Evolutionary conservation across 2,329 filamentous ascomycete species (phyloP).

Genomic region (Trichoderma endophyticum): DNA sequence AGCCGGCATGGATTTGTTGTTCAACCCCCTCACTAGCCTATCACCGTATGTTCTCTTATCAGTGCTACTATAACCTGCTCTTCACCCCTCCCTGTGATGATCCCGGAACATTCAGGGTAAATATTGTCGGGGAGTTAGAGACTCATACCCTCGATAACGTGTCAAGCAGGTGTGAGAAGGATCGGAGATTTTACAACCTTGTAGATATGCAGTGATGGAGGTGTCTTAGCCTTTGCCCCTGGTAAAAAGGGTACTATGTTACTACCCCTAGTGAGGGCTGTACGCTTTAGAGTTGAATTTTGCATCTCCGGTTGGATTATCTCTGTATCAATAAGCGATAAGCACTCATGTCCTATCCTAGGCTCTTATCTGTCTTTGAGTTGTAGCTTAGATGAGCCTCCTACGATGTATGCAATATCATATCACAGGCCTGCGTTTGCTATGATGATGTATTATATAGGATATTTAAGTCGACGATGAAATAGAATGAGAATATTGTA

Average conservation of each 20-base stretch:
- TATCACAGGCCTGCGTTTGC: too few species aligned
- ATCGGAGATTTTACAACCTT: background rate
- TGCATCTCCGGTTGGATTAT: constrained; percentile 1
- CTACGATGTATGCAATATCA: background rate
- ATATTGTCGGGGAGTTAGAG: background rate
- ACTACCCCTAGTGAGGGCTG: too few species aligned
- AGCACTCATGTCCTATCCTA: background rate
- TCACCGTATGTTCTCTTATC: background rate
- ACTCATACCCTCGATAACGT: background rate
- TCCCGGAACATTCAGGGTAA: background rate
- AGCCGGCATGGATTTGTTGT: background rate
- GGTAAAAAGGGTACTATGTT: background rate
- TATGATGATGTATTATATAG: background rate
- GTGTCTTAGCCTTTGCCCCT: background rate
- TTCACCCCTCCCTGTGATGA: background rate
- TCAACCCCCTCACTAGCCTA: background rate
- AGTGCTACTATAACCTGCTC: background rate
- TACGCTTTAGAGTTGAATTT: background rate
- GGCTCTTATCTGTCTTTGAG: background rate
- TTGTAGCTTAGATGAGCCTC: background rate
- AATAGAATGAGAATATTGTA: background rate
- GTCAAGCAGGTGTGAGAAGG: background rate
- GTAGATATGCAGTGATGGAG: background rate
- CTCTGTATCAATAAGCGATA: background rate
- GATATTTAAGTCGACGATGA: background rate